A percentile compares a stretch with the other conserved stretches of the same genome.
These are phyloP conservation scores for Arthonia radiata DNA, from an alignment of 495 filamentous ascomycete genomes.

Conservation along the genomic window DNA sequence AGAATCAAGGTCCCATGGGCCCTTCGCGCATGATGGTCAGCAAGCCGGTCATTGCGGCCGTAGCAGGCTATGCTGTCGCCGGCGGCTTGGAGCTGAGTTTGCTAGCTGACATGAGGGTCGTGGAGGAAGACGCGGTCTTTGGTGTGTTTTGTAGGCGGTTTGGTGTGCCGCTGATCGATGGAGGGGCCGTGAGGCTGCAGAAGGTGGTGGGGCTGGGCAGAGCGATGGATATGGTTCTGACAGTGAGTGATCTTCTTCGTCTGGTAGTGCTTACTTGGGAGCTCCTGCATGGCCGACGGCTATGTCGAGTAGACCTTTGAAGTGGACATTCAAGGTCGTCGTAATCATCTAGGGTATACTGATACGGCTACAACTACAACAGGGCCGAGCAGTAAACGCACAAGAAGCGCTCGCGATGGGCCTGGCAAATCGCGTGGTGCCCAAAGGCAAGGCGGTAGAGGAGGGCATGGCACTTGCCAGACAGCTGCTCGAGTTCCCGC, in stretches of 20 bases:
- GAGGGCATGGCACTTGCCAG: slow-evolving; percentile 18
- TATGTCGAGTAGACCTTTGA: too few species aligned
- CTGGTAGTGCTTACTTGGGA: too few species aligned
- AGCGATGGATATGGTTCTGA: slow-evolving; percentile 26
- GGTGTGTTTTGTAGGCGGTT: slow-evolving; percentile 25
- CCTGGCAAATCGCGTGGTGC: slow-evolving; percentile 22
- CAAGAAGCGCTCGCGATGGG: slow-evolving; percentile 23
- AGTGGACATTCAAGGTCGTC: too few species aligned
- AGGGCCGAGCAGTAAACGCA: slow-evolving; percentile 18
- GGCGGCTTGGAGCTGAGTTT: slow-evolving; percentile 23
- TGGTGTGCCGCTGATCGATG: slow-evolving; percentile 25
- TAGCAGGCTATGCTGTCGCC: slow-evolving; percentile 23
- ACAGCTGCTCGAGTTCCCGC: slow-evolving; percentile 19
- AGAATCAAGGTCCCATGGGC: slow-evolving; percentile 15
- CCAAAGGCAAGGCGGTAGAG: slow-evolving; percentile 19
- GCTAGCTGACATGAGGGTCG: slow-evolving; percentile 21
- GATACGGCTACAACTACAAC: too few species aligned
- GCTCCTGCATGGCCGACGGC: too few species aligned
- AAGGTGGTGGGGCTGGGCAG: slow-evolving; percentile 23
- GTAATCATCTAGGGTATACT: too few species aligned
- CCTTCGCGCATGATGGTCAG: slow-evolving; percentile 16
- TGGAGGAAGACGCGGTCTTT: slow-evolving; percentile 22
- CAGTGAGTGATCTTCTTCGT: too few species aligned
- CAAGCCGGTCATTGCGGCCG: slow-evolving; percentile 19
- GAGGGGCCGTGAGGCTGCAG: slow-evolving; percentile 22